Base-by-base conservation (phyloP, 2,329 filamentous ascomycete species). In the Fusarium foetens region DNA sequence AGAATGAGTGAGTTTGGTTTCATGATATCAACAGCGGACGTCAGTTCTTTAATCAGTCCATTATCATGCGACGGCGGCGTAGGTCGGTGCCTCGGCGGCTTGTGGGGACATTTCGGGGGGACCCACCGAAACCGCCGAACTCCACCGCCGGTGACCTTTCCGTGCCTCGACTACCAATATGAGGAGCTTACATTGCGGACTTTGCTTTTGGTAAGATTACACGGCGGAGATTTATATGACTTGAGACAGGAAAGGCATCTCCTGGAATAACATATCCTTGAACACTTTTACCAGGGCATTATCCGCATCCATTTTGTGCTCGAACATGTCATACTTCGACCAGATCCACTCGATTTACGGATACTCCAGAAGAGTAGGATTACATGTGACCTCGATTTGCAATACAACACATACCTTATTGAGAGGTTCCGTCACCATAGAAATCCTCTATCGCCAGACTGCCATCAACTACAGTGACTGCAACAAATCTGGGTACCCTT, bases 121-220 rank as follows among this genome's bases (percentile, higher is more conserved):
- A 4, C 27, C 74, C 73, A 70, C 75, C 69, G 72, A 77, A 74
- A 70, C 72, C 75, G 66, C 75, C 75, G 74, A 76, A 75, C 62
- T 69, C 70, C 54, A 43, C 73, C 75, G 51, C 75, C 75, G 70
- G 49, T 10, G 25, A 29, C 14, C 36, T 25, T 58, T 54, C 29
- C 39, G 38, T 42, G 23, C 39, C 16, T 36, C n/a, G 1, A 21
- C 23, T 21, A 27, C 25, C 13, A 49, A 25, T 51, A 4, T 29
- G 35, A n/a, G 12, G n/a, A 7, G 23, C 16, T 13, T 6, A 16
- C 10, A 5, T 33, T 53, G 57, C 61, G 57, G 53, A 59, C n/a
- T 58, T 46, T n/a, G 14, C 10, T 38, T 17, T 5, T 21, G 11
- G 3, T 12, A 27, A 14, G 6, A 45, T 12, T 36, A 17, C 23